Evolutionary conservation across 2,329 filamentous ascomycete genomes (phyloP).

Genomic region (Cordyceps cicadae): DNA sequence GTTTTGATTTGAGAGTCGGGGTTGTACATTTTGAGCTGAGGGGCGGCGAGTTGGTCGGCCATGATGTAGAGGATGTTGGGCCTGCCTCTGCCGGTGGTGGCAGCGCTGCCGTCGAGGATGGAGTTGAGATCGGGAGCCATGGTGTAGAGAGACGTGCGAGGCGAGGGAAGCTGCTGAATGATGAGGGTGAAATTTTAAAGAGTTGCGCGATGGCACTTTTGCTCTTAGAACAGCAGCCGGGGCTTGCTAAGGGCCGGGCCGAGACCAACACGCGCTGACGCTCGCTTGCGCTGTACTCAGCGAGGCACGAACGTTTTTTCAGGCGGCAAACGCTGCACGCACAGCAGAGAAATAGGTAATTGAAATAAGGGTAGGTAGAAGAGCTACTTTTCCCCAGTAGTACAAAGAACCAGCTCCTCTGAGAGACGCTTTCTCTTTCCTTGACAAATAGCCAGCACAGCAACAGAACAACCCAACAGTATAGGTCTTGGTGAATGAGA

Average conservation of each 20-base stretch:
- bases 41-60: constrained; percentile 90
- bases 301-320: constrained; percentile 1
- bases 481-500: not conserved
- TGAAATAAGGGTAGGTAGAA: constrained; percentile 18
- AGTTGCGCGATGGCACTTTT: not conserved
- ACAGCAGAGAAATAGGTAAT: constrained; percentile 15
- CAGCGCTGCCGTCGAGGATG: constrained; percentile 39
- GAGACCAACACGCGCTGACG: not conserved
- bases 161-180: not conserved
- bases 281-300: not conserved
- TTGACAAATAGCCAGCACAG: not conserved
- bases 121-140: constrained; percentile 73
- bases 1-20: constrained; percentile 83
- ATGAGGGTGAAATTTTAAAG: constrained; percentile 1
- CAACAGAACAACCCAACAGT: not conserved
- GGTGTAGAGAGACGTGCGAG: constrained; percentile 8
- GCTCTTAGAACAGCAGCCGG: not conserved
- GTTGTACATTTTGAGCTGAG: constrained; percentile 87
- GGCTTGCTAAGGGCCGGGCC: not conserved
- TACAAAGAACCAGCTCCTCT: constrained; percentile 2
- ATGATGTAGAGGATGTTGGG: constrained; percentile 68
- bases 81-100: constrained; percentile 18
- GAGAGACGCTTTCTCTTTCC: not conserved
- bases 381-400: constrained; percentile 14
- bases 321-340: constrained; percentile 12